Evolutionary conservation across 2,329 filamentous ascomycete species (phyloP).

Genomic region (Exserohilum turcica): DNA sequence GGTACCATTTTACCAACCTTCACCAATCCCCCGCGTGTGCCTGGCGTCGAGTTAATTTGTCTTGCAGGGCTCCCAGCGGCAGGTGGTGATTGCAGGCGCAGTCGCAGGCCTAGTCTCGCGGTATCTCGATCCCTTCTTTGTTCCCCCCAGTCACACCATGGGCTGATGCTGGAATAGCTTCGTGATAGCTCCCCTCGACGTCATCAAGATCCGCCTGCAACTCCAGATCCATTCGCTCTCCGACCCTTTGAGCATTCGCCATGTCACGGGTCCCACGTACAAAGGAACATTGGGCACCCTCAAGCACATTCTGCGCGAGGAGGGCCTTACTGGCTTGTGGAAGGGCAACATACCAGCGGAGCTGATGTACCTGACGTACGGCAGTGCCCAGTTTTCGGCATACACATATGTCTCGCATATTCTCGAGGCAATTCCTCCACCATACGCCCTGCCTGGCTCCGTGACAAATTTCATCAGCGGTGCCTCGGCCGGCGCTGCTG

Average conservation of each 20-base stretch:
- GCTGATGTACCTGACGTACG: slow-evolving; percentile 90
- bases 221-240: slow-evolving; percentile 85
- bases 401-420: slow-evolving; percentile 77
- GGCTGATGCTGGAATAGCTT: slow-evolving; percentile 63
- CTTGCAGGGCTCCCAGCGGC: slow-evolving; percentile 65
- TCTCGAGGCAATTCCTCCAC: slow-evolving; percentile 59
- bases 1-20: slow-evolving; percentile 48
- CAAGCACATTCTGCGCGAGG: slow-evolving; percentile 74
- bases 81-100: slow-evolving; percentile 69
- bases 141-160: neutral
- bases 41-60: slow-evolving; percentile 3
- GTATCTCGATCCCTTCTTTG: slow-evolving; percentile 54
- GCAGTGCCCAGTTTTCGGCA: slow-evolving; percentile 84
- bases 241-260: slow-evolving; percentile 66
- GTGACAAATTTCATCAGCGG: slow-evolving; percentile 82
- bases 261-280: slow-evolving; percentile 59
- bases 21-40: neutral
- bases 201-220: slow-evolving; percentile 96
- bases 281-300: slow-evolving; percentile 79
- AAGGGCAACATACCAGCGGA: slow-evolving; percentile 98
- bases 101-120: slow-evolving; percentile 86
- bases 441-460: slow-evolving; percentile 63
- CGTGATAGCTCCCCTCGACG: slow-evolving; percentile 91
- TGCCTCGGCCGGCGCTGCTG: slow-evolving; percentile 78
- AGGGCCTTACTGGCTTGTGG: slow-evolving; percentile 87